phyloP scores from a whole-genome alignment of 257 asterid genomes.

The Primulina tabacum region DNA sequence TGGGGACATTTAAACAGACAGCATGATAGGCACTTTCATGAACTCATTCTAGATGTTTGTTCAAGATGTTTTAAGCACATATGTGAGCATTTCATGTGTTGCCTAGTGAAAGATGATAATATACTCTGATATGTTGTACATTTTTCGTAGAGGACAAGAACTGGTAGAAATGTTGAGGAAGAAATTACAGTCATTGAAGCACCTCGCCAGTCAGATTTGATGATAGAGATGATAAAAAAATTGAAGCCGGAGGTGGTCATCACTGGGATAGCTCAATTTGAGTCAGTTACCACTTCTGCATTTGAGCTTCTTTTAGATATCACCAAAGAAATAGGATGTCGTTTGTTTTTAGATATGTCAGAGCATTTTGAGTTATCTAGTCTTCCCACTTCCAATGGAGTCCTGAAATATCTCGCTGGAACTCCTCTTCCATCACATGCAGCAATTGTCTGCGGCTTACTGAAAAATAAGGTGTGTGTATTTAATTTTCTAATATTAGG shows the following conservation, averaged over 20 bases:
- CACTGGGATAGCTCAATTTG: conserved; percentile 88
- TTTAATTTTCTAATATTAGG: too few species aligned
- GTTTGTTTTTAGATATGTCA: background rate
- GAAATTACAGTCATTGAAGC: conserved; percentile 45
- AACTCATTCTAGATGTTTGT: background rate
- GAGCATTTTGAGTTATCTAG: conserved; percentile 78
- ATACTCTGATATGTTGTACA: conserved; percentile 23
- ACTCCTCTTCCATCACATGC: conserved; percentile 88
- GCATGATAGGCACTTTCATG: background rate
- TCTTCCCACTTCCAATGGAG: conserved; percentile 88
- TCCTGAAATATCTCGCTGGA: conserved; percentile 87
- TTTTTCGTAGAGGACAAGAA: conserved; percentile 55
- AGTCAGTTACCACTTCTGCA: conserved; percentile 85
- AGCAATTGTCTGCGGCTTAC: conserved; percentile 81
- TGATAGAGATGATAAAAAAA: background rate
- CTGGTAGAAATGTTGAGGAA: conserved; percentile 44
- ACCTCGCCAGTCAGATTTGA: background rate
- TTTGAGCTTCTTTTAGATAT: conserved; percentile 71
- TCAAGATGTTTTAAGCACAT: background rate
- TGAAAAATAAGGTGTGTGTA: conserved; percentile 70
- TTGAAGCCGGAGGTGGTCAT: conserved; percentile 39
- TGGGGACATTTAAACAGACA: background rate
- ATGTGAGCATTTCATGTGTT: conserved; percentile 12
- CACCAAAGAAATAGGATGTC: background rate
- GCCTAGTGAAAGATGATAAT: conserved; percentile 20